phyloP scores from a whole-genome alignment of 2,329 filamentous ascomycete genomes.

The Thelonectria blattea region DNA sequence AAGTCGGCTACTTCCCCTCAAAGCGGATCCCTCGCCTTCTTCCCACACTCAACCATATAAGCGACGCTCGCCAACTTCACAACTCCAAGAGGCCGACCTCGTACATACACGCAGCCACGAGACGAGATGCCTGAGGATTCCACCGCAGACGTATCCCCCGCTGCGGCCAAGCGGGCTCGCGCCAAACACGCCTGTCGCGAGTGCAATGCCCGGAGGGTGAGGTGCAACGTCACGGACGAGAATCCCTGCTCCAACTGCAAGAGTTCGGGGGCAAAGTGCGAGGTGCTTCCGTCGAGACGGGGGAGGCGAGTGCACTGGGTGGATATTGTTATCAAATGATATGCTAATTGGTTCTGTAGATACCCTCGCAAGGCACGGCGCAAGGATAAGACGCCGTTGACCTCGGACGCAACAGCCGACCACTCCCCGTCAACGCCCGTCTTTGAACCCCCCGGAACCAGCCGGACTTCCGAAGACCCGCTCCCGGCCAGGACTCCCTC shows the following conservation, averaged over 20 bases:
- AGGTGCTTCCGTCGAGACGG: conserved; percentile 43
- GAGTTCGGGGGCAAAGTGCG: conserved; percentile 36
- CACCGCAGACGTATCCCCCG: too few species aligned
- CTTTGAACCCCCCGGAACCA: not conserved
- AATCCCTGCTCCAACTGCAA: conserved; percentile 44
- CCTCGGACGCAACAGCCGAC: not conserved
- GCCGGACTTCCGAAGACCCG: conserved; percentile 1
- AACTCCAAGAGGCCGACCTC: conserved; percentile 2
- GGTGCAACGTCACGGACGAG: conserved; percentile 44
- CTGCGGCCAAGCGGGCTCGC: conserved; percentile 35
- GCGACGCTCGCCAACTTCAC: not conserved
- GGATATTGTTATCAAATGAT: not conserved
- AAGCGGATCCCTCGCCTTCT: not conserved
- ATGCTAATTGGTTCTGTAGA: conserved; percentile 14
- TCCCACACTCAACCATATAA: not conserved
- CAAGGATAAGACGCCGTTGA: conserved; percentile 10
- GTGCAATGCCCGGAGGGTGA: conserved; percentile 44
- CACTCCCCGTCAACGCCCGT: not conserved
- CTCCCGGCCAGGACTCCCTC: conserved; percentile 25
- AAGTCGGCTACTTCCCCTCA: conserved; percentile 20
- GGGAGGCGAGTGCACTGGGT: conserved; percentile 37
- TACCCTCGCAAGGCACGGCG: conserved; percentile 34
- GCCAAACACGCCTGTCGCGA: conserved; percentile 45
- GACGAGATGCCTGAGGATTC: conserved; percentile 4
- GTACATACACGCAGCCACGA: conserved; percentile 5